A percentile compares a stretch with the other conserved stretches of the same genome.
phyloP scores from a whole-genome alignment of 148 eudicot genomes.

The Bassia scoparia region DNA sequence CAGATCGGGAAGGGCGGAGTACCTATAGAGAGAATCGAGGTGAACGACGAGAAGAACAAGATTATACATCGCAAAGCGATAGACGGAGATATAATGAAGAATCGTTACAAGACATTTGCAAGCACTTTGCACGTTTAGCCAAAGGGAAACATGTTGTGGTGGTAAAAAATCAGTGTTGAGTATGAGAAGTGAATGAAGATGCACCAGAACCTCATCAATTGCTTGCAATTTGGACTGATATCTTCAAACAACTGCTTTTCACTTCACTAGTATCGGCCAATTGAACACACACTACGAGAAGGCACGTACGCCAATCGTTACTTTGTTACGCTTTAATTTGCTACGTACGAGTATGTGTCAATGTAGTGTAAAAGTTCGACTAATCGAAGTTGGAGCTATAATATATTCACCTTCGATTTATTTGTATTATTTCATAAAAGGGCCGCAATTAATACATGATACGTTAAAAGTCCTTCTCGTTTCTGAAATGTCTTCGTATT shows the following conservation, averaged over 20 bases:
- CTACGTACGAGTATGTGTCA: too few relatives aligned
- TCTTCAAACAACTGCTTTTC: not conserved
- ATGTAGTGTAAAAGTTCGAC: too few relatives aligned
- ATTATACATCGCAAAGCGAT: not conserved
- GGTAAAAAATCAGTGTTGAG: slow-evolving; percentile 7
- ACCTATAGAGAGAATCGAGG: slow-evolving; percentile 11
- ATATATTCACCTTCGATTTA: too few relatives aligned
- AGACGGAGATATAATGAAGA: slow-evolving; percentile 18
- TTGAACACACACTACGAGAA: too few relatives aligned
- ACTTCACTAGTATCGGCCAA: not conserved
- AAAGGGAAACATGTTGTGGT: slow-evolving; percentile 5
- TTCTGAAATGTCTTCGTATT: too few relatives aligned
- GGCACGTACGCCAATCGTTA: too few relatives aligned
- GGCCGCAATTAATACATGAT: too few relatives aligned
- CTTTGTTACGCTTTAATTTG: too few relatives aligned
- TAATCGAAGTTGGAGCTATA: too few relatives aligned
- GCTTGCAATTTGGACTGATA: not conserved
- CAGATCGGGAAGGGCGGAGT: slow-evolving; percentile 3
- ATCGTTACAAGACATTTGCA: slow-evolving; percentile 13
- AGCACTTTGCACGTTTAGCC: not conserved
- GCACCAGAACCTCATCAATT: slow-evolving; percentile 10
- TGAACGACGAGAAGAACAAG: slow-evolving; percentile 21
- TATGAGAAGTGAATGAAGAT: slow-evolving; percentile 20
- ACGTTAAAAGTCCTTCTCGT: too few relatives aligned
- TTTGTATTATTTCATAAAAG: too few relatives aligned